Conservation (phyloP, 1,284 basidiomycete genomes). For the Cryptococcus deneoformans region DNA sequence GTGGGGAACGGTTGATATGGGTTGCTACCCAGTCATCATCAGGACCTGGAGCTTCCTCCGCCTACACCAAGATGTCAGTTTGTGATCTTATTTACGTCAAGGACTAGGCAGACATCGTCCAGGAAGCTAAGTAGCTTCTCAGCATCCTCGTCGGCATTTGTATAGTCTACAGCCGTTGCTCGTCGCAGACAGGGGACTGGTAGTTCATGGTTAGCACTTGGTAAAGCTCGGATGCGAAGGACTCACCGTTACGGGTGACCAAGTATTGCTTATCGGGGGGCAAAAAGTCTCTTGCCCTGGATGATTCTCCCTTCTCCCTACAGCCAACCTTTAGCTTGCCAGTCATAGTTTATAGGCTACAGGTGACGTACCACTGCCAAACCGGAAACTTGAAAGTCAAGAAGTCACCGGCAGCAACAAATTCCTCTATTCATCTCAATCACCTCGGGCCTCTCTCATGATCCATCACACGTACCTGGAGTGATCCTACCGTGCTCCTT, state of each 20-base stretch:
- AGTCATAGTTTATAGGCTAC: background rate
- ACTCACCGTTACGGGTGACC: constrained; percentile 71
- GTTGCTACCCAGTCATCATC: constrained; percentile 54
- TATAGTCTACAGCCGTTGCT: constrained; percentile 87
- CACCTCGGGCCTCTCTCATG: background rate
- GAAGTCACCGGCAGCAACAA: constrained; percentile 92
- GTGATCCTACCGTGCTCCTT: constrained; percentile 97
- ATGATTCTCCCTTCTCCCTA: constrained; percentile 85
- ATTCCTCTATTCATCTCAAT: constrained; percentile 67
- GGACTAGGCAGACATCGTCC: constrained; percentile 39
- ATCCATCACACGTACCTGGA: constrained; percentile 63
- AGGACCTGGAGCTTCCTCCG: constrained; percentile 45
- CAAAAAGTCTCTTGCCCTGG: constrained; percentile 84
- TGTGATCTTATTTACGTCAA: too few species aligned
- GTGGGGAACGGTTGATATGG: constrained; percentile 43
- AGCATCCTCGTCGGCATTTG: constrained; percentile 89
- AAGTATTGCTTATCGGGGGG: constrained; percentile 96
- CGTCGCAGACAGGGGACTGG: constrained; percentile 86
- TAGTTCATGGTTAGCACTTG: background rate
- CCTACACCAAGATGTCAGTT: constrained; percentile 17
- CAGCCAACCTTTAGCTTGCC: background rate
- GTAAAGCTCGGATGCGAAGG: background rate
- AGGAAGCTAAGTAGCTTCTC: constrained; percentile 70
- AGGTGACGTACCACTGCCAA: constrained; percentile 76
- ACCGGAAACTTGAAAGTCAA: constrained; percentile 93